Evolutionary conservation across 139 green algal species (phyloP), one percentile per base, ranked within the genome.

Genomic region (Chlorella sp.): DNA sequence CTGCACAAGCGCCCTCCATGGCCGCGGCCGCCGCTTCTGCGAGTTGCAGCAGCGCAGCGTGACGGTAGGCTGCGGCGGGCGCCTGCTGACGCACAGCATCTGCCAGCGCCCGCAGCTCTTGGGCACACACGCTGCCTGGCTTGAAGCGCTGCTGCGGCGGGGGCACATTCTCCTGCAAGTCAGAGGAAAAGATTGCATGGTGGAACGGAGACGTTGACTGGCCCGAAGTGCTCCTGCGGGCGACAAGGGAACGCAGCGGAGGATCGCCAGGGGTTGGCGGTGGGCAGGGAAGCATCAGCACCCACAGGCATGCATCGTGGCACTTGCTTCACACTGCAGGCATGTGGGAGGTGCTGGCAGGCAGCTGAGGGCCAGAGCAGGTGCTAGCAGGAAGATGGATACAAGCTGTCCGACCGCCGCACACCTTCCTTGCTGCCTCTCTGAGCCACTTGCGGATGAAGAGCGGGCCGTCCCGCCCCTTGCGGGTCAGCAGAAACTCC

Each of bases 361-460:
- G n/a, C n/a, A n/a, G n/a, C n/a, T n/a, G n/a, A n/a, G n/a, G n/a
- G n/a, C n/a, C n/a, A n/a, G n/a, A n/a, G n/a, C n/a, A n/a, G n/a
- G n/a, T n/a, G n/a, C n/a, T n/a, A 30, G 39, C 21, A 53, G 30
- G 40, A 21, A n/a, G 48, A 5, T 57, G 48, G 48, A 5, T 16
- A 16, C 7, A 57, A 57, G 48, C 79, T 39, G 34, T 15, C 32
- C 34, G 61, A 19, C n/a, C 77, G 30, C 11, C 81, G 30, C 87
- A 80, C 88, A 95, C 95, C 79, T 93, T 88, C 7, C 95, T 75
- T 28, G 92, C 79, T 7, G 91, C 95, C 90, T 97, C 93, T 61
- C 94, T 93, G 7, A 96, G 86, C 90, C 92, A 95, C 89, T 95
- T 95, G 60, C 95, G 92, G 86, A 96, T 79, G 71, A 94, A 93